Evolutionary conservation across 192 early-diverging fungal species (phyloP), one percentile per base, ranked within the genome.

Genomic region (Chytriomyces sp.): DNA sequence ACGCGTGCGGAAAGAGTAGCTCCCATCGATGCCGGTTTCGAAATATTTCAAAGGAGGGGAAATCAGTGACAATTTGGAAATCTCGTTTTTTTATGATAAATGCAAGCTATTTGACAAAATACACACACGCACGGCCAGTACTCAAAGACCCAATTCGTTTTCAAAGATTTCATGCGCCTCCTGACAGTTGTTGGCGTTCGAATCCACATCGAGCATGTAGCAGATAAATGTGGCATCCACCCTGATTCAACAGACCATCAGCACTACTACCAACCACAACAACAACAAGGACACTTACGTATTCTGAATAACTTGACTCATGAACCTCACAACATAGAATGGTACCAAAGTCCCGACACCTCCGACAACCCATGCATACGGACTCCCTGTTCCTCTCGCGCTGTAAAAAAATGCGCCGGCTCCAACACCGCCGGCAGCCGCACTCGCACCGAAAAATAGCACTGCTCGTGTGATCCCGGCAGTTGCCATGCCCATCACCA

Each of bases 141-240:
- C 8, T 75, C 63, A 75, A 50, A 75, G 16, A 8, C 73, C 73
- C 61, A 75, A 8, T 2, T 75, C 73, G 43, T 74, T 68, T 23
- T 78, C 73, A 66, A 86, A 86, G 20, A 82, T 84, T 5, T 77
- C 65, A 75, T 86, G 85, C 7, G 82, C 85, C 28, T 61, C 75
- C 72, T 86, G 81, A 65, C 76, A 81, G 61, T 82, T 78, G 62
- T 75, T 79, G 6, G 81, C 46, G 66, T 86, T 86, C 9, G 76
- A 71, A 71, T 94, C 92, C 13, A 94, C 73, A 81, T 94, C 93
- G 50, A 94, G 85, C 18, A 92, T 85, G 78, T 93, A 94, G 75
- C 92, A 93, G n/a, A 94, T 75, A 77, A 93, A 93, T 2, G 88
- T 89, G 1, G 93, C 89, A 79, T 94, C 92, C 18, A 93, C 82